These are phyloP conservation scores for Xanthoconium purpureum DNA, from an alignment of 768 basidiomycete genomes.

Conservation along the genomic window DNA sequence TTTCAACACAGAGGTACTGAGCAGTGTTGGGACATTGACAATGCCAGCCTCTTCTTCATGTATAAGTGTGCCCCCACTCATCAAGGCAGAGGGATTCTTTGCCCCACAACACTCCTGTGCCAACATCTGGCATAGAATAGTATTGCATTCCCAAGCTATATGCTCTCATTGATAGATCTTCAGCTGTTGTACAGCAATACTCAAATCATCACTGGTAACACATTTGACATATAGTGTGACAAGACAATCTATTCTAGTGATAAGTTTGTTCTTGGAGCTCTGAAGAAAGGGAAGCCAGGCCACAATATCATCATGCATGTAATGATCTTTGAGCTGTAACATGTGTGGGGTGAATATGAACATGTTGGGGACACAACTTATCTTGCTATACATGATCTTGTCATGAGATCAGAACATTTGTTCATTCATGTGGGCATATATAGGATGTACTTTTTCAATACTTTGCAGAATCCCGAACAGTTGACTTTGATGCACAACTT, in stretches of 20 bases:
- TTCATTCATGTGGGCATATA: background rate
- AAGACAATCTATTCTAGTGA: conserved; percentile 54
- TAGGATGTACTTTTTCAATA: conserved; percentile 79
- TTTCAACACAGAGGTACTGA: conserved; percentile 66
- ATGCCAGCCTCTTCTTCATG: conserved; percentile 38
- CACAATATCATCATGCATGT: conserved; percentile 71
- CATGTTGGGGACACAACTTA: conserved; percentile 17
- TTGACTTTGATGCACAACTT: conserved; percentile 90
- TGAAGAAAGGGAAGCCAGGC: conserved; percentile 63
- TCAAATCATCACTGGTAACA: conserved; percentile 68
- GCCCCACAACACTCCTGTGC: conserved; percentile 68
- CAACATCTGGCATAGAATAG: conserved; percentile 96
- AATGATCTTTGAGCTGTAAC: conserved; percentile 70
- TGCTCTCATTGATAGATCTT: conserved; percentile 86
- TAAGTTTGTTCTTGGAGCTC: conserved; percentile 59
- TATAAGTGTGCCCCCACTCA: conserved; percentile 47
- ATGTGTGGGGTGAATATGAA: background rate
- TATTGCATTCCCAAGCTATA: conserved; percentile 96
- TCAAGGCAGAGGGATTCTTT: conserved; percentile 31
- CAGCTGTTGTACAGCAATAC: conserved; percentile 74
- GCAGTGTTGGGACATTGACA: conserved; percentile 54
- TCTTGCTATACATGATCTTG: conserved; percentile 81
- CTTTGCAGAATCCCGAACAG: conserved; percentile 90
- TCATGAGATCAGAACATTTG: conserved; percentile 37
- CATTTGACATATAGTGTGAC: conserved; percentile 80